Evolutionary conservation across 2,329 filamentous ascomycete species (phyloP).

Genomic region (Alternaria atra): DNA sequence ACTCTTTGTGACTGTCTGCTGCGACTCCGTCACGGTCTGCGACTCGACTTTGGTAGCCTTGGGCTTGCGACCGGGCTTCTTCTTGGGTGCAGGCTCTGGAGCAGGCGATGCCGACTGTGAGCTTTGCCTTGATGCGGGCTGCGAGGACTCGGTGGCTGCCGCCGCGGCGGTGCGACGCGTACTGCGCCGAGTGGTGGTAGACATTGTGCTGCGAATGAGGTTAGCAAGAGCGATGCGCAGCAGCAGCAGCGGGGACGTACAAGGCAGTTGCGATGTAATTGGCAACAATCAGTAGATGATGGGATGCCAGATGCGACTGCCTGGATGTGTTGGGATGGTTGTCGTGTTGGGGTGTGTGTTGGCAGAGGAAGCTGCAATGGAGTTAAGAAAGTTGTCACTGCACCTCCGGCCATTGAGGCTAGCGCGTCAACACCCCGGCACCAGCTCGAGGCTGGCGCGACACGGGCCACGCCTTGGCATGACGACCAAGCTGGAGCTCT

Average conservation of each 20-base stretch:
- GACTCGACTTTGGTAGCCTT: slow-evolving; percentile 25
- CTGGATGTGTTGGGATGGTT: slow-evolving; percentile 3
- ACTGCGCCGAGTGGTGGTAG: slow-evolving; percentile 22
- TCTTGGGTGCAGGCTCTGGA: slow-evolving; percentile 14
- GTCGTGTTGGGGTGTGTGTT: slow-evolving; percentile 4
- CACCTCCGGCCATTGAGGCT: slow-evolving; percentile 15
- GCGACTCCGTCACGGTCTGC: slow-evolving; percentile 16
- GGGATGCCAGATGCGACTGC: slow-evolving; percentile 14
- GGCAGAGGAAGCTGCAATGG: slow-evolving; percentile 23
- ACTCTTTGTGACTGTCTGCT: slow-evolving; percentile 13
- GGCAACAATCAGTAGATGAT: slow-evolving; percentile 3
- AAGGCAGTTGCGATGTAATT: slow-evolving; percentile 15
- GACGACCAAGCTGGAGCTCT: slow-evolving; percentile 33
- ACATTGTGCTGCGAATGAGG: slow-evolving; percentile 24
- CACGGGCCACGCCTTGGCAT: slow-evolving; percentile 30
- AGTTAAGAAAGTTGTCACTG: slow-evolving; percentile 29
- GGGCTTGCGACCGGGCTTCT: slow-evolving; percentile 17
- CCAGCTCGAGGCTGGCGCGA: slow-evolving; percentile 18
- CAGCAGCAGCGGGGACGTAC: slow-evolving; percentile 19
- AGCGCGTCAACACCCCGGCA: slow-evolving; percentile 22
- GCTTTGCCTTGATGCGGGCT: slow-evolving; percentile 10
- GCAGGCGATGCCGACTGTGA: slow-evolving; percentile 14
- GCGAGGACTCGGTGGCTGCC: slow-evolving; percentile 22
- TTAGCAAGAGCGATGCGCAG: slow-evolving; percentile 27
- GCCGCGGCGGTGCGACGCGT: slow-evolving; percentile 28